Percentiles rank a stretch among this genome's conserved stretches.
Evolutionary conservation across 305 asterid genomes (phyloP).

Genomic region (Coffea humblotiana): DNA sequence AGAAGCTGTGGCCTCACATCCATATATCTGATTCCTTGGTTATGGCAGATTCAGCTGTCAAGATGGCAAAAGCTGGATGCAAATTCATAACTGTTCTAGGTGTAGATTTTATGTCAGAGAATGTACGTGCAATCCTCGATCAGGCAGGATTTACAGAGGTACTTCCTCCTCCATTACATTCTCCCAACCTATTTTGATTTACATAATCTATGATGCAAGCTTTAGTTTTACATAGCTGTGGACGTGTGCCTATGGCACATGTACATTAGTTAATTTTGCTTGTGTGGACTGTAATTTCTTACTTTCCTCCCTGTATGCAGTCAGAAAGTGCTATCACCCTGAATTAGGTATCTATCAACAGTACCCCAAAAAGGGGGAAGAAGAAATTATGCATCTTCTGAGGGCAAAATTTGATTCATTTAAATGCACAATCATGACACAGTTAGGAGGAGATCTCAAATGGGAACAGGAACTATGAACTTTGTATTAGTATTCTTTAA

Average conservation of each 20-base stretch:
- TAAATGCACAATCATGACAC: not conserved
- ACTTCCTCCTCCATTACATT: constrained; percentile 16
- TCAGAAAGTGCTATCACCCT: not conserved
- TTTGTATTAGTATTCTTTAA: not conserved
- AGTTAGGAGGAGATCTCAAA: not conserved
- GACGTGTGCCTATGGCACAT: not conserved
- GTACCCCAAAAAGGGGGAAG: not conserved
- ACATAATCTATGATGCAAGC: not conserved
- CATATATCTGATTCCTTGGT: constrained; percentile 94
- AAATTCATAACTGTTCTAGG: constrained; percentile 83
- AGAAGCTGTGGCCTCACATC: constrained; percentile 94
- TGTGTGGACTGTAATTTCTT: not conserved
- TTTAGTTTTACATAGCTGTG: not conserved
- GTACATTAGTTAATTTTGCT: not conserved
- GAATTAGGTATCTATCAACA: not conserved
- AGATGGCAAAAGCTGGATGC: constrained; percentile 92
- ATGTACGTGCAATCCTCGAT: constrained; percentile 93
- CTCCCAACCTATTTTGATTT: not conserved
- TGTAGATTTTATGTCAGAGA: constrained; percentile 97
- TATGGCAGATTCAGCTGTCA: constrained; percentile 98
- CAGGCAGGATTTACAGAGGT: constrained; percentile 94
- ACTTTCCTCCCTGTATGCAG: not conserved
- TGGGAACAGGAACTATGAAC: not conserved
- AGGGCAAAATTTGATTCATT: not conserved
- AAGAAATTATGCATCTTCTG: not conserved